Conservation (phyloP, 345 rosid species). For the Lepidium didymum region DNA sequence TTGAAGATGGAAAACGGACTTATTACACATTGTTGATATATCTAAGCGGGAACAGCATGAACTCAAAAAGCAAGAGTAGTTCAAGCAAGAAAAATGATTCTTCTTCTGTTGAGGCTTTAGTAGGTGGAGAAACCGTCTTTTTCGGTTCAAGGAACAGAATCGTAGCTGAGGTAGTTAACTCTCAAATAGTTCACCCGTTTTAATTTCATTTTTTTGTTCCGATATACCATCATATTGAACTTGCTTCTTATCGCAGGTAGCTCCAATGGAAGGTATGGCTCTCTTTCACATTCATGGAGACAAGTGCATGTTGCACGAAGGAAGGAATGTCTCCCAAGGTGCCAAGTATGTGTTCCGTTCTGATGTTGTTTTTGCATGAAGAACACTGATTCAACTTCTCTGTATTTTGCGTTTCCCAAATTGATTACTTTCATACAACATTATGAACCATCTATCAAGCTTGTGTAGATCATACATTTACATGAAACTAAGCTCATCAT, state of each 20-base stretch:
- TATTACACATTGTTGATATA: slow-evolving; percentile 82
- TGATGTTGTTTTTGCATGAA: slow-evolving; percentile 86
- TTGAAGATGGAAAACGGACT: slow-evolving; percentile 65
- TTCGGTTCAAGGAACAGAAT: slow-evolving; percentile 63
- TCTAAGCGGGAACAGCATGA: slow-evolving; percentile 49
- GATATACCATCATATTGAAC: background rate
- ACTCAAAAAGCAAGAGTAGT: slow-evolving; percentile 41
- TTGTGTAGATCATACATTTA: slow-evolving; percentile 3
- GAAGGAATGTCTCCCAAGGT: slow-evolving; percentile 63
- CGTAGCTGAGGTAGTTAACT: slow-evolving; percentile 63
- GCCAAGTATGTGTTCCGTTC: slow-evolving; percentile 85
- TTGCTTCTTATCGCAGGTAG: slow-evolving; percentile 39
- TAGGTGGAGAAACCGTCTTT: slow-evolving; percentile 95
- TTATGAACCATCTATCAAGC: background rate
- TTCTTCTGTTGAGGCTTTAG: slow-evolving; percentile 43
- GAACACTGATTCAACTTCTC: background rate
- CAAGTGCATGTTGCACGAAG: slow-evolving; percentile 93
- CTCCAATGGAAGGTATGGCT: slow-evolving; percentile 90
- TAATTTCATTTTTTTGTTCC: background rate
- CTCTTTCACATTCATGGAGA: slow-evolving; percentile 88
- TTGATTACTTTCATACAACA: background rate
- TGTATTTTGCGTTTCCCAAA: slow-evolving; percentile 1
- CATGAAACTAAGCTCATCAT: background rate
- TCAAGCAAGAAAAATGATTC: slow-evolving; percentile 33
- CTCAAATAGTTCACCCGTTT: background rate